These are phyloP conservation scores for Castanea crenata DNA, from an alignment of 306 rosid species.

Conservation along the genomic window DNA sequence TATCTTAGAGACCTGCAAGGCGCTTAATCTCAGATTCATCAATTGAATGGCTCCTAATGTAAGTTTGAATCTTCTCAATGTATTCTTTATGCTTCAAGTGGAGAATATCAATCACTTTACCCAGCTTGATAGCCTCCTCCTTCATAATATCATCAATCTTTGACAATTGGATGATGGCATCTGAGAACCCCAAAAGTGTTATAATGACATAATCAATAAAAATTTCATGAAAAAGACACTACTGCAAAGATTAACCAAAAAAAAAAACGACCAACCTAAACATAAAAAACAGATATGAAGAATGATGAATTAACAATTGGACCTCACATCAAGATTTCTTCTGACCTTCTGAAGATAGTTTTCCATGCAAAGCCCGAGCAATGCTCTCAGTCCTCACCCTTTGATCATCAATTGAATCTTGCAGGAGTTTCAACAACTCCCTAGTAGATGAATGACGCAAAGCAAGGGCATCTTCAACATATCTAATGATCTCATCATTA, in stretches of 20 bases:
- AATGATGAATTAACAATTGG: conserved; percentile 19
- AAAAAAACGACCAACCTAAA: conserved; percentile 15
- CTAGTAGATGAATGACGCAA: conserved; percentile 59
- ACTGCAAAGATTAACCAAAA: conserved; percentile 8
- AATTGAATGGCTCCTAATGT: conserved; percentile 33
- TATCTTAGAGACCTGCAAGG: conserved; percentile 54
- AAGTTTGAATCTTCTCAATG: conserved; percentile 47
- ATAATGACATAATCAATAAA: conserved; percentile 24
- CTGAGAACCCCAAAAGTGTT: conserved; percentile 49
- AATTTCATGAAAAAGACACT: conserved; percentile 16
- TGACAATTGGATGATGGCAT: conserved; percentile 56
- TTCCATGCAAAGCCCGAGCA: conserved; percentile 41
- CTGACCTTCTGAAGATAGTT: conserved; percentile 73
- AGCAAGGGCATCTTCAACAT: conserved; percentile 68
- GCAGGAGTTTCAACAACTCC: conserved; percentile 55
- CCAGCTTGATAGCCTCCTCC: conserved; percentile 63
- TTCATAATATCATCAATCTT: conserved; percentile 79
- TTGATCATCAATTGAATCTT: conserved; percentile 49
- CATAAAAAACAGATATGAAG: neutral
- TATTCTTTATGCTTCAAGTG: conserved; percentile 66
- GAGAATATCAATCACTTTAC: conserved; percentile 56
- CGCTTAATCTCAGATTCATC: conserved; percentile 64
- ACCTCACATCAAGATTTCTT: conserved; percentile 21
- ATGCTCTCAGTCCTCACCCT: conserved; percentile 48
- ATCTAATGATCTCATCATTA: conserved; percentile 35